Conservation (phyloP, 1,139 yeast genomes). For the Pichia cactophila region DNA sequence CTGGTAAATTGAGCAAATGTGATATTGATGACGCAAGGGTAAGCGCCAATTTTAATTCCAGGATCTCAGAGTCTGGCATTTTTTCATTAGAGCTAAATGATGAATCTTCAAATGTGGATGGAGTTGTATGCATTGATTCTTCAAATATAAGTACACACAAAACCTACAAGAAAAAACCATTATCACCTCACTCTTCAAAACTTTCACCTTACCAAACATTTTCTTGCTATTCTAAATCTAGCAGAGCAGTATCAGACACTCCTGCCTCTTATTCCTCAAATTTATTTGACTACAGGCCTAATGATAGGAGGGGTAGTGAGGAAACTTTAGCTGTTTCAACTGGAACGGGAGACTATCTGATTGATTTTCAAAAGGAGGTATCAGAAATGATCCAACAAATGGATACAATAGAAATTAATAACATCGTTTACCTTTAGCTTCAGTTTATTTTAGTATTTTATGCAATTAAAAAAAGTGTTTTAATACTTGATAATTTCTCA, state of each 20-base stretch:
- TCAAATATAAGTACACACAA: conserved; percentile 10
- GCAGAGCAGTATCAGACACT: background rate
- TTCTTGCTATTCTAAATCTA: background rate
- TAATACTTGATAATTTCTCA: background rate
- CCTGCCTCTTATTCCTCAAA: background rate
- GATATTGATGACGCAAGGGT: conserved; percentile 31
- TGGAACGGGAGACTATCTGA: conserved; percentile 3
- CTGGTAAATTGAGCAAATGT: conserved; percentile 74
- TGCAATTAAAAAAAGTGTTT: background rate
- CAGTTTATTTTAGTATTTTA: background rate
- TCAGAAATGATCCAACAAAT: conserved; percentile 11
- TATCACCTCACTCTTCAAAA: background rate
- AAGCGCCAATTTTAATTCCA: background rate
- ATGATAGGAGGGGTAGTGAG: background rate
- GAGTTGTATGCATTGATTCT: conserved; percentile 12
- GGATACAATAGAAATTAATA: conserved; percentile 10
- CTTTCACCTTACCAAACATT: background rate
- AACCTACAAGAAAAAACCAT: background rate
- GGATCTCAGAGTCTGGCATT: conserved; percentile 9
- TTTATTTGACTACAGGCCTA: background rate
- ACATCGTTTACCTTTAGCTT: conserved; percentile 11
- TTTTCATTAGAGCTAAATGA: conserved; percentile 6
- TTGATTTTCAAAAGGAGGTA: conserved; percentile 9
- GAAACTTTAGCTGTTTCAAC: background rate
- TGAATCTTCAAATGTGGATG: background rate